Percentiles rank a stretch among this genome's conserved stretches.
These are phyloP conservation scores for Colletotrichum acutatum DNA, from an alignment of 2,329 filamentous ascomycete species.

Conservation along the genomic window DNA sequence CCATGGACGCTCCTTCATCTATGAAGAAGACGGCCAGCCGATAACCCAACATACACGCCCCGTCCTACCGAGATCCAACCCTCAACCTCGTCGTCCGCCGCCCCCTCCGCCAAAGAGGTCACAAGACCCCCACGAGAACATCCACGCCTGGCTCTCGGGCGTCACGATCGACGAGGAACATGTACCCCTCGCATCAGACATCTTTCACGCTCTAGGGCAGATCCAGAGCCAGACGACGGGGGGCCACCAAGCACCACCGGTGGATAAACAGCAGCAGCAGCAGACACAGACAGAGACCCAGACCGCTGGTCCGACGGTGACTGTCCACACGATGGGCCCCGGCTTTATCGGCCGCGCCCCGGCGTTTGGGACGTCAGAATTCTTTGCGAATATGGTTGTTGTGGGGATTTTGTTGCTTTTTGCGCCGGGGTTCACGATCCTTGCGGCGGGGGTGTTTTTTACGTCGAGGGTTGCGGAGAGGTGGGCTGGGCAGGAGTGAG, in stretches of 20 bases:
- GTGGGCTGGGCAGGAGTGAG: slow-evolving; percentile 18
- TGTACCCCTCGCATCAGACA: slow-evolving; percentile 13
- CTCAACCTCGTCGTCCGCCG: not conserved
- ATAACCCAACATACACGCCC: not conserved
- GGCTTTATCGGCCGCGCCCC: slow-evolving; percentile 27
- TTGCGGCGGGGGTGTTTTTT: slow-evolving; percentile 28
- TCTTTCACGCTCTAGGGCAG: not conserved
- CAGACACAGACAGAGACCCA: too few species aligned
- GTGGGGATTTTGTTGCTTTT: slow-evolving; percentile 29
- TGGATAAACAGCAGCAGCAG: not conserved
- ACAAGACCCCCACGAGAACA: slow-evolving; percentile 7
- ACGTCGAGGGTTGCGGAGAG: slow-evolving; percentile 28
- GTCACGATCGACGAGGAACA: slow-evolving; percentile 18
- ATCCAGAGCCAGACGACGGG: not conserved
- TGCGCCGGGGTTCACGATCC: slow-evolving; percentile 27
- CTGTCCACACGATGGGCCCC: slow-evolving; percentile 22
- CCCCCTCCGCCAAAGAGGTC: not conserved
- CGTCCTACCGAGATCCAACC: not conserved
- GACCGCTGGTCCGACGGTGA: not conserved
- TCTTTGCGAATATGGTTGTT: slow-evolving; percentile 19
- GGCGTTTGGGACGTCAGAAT: slow-evolving; percentile 23
- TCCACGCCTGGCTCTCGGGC: slow-evolving; percentile 23
- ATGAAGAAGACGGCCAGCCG: slow-evolving; percentile 4
- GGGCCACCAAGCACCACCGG: not conserved
- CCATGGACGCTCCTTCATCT: slow-evolving; percentile 1